Base-by-base conservation (phyloP, 2,329 filamentous ascomycete genomes). In the Pezicula carpinea region DNA sequence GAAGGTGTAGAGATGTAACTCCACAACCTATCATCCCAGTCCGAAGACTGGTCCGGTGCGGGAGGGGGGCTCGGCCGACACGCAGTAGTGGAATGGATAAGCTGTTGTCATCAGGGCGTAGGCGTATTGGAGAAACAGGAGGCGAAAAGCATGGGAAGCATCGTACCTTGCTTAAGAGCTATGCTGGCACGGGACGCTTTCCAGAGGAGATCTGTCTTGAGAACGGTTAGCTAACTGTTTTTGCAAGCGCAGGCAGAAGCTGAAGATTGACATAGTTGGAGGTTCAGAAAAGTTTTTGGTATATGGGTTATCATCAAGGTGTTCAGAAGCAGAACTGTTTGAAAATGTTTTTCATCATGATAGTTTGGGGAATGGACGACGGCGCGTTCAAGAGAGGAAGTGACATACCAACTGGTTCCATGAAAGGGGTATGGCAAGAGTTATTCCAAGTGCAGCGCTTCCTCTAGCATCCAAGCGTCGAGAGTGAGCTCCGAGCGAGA, bases 301-400 rank as follows among this genome's bases (percentile, higher is more conserved):
- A 80, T 74, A 71, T 71, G 66, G 72, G 67, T 62, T 79, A 66
- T 83, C 82, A 77, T 83, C 81, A 85, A 70, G 58, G 65, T 62
- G 59, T 79, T 86, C 82, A 85, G 82, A 77, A 86, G 82, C 82
- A 86, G 82, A 86, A 86, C 82, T 86, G 82, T 76, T 76, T 73
- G 66, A 73, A 71, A 70, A 67, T 54, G 59, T 69, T 72, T 81
- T 71, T 85, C 82, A 85, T 86, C 82, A 85, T 73, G 62, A 65
- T 68, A 64, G 50, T 44, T 32, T 31, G 29, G 32, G 23, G 43
- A 15, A 23, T 8, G 10, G 4, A 19, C 6, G 38, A n/a, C 14
- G 13, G 14, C 29, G 10, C 44, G 26, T 6, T 15, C 13, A 17
- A 38, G 17, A 35, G 18, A 32, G 5, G 43, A 14, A 43, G n/a